Conservation (phyloP, 2,329 filamentous ascomycete species). For the Penicillium sp. region DNA sequence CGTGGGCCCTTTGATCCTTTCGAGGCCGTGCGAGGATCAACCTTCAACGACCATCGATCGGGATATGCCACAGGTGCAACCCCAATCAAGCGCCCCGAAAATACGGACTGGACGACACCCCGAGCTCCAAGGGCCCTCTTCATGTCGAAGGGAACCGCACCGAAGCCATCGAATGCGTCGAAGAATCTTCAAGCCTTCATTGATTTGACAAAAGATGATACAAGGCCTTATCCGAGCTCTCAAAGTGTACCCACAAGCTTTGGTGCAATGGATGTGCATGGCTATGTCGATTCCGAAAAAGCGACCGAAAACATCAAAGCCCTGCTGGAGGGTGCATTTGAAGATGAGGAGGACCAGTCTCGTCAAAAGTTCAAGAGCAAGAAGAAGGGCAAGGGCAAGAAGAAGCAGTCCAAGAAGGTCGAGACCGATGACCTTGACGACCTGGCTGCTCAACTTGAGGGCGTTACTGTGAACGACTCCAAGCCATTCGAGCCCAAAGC, state of each 20-base stretch:
- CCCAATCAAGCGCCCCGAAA: slow-evolving; percentile 57
- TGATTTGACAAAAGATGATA: slow-evolving; percentile 55
- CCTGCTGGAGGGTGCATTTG: slow-evolving; percentile 57
- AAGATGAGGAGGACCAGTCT: slow-evolving; percentile 52
- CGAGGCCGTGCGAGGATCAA: slow-evolving; percentile 46
- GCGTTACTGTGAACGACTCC: slow-evolving; percentile 48
- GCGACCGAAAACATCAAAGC: slow-evolving; percentile 61
- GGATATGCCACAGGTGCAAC: slow-evolving; percentile 40
- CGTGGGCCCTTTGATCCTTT: slow-evolving; percentile 49
- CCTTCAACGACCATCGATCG: slow-evolving; percentile 43
- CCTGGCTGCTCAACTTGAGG: slow-evolving; percentile 51
- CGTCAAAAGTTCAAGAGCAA: slow-evolving; percentile 45
- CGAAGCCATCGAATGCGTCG: slow-evolving; percentile 48
- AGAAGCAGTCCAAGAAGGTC: slow-evolving; percentile 29
- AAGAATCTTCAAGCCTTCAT: slow-evolving; percentile 55
- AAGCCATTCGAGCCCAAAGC: slow-evolving; percentile 38
- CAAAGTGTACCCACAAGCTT: slow-evolving; percentile 55
- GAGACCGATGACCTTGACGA: slow-evolving; percentile 48
- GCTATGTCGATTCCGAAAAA: slow-evolving; percentile 56
- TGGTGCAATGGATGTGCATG: slow-evolving; percentile 60
- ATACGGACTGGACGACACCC: slow-evolving; percentile 55
- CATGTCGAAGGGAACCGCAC: slow-evolving; percentile 55
- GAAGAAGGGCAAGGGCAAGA: slow-evolving; percentile 35
- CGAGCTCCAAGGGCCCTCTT: slow-evolving; percentile 60
- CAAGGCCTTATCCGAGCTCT: slow-evolving; percentile 37